Conservation (phyloP, 176 grass and related monocot genomes). For the Aegilops bicornis region DNA sequence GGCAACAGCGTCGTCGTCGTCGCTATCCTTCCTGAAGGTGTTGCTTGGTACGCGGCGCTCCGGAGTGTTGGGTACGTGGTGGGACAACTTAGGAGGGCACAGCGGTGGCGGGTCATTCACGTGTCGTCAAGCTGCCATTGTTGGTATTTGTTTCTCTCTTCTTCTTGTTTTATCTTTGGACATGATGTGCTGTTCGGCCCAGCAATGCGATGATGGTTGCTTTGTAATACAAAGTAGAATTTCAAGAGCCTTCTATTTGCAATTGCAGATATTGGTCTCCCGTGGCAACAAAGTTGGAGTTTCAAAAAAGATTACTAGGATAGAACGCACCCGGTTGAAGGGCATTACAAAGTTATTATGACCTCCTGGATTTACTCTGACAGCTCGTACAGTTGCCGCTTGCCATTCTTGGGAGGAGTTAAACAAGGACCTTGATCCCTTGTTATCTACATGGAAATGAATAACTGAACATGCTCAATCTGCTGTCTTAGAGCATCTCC, state of each 20-base stretch:
- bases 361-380: constrained; percentile 76
- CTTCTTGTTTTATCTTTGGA: no score
- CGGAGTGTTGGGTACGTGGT: no score
- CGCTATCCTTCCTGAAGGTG: no score
- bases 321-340: constrained; percentile 66
- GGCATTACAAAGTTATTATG: constrained; percentile 67
- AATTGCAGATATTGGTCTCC: constrained; percentile 71
- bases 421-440: constrained; percentile 78
- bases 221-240: no score
- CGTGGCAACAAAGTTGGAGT: constrained; percentile 65
- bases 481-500: constrained; percentile 16
- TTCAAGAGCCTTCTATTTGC: neutral
- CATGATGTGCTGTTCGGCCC: no score
- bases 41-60: no score
- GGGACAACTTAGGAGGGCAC: no score
- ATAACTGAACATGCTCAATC: constrained; percentile 83
- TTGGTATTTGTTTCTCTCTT: no score
- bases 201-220: no score
- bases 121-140: no score
- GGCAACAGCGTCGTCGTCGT: no score
- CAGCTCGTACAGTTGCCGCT: constrained; percentile 67
- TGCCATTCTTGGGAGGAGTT: constrained; percentile 90
- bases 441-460: constrained; percentile 79
- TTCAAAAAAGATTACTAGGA: constrained; percentile 70
- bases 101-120: no score